Evolutionary conservation across 768 basidiomycete species (phyloP), one percentile per base, ranked within the genome.

Genomic region (Clavulina sp.): DNA sequence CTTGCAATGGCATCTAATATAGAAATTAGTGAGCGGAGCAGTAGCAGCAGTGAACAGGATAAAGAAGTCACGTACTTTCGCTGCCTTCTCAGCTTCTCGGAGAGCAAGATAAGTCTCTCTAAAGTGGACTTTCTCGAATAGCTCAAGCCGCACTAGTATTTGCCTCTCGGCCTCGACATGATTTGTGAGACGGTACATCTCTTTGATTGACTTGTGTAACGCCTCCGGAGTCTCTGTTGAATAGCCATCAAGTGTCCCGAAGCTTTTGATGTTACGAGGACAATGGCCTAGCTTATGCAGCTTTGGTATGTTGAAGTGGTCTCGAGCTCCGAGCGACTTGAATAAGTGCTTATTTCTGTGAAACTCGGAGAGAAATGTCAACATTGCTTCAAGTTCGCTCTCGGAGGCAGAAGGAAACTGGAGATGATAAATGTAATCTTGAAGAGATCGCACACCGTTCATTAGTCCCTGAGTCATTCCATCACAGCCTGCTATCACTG

Each of bases 121-220:
- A 19, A 38, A 38, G 34, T 38, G 34, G 34, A 38, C 34, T 38
- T 19, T 9, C 19, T 38, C 34, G 34, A 9, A 9, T 9, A 38
- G 9, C 9, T 38, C 34, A 38, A 46, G 43, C 9, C 9, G 9
- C 13, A 13, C 9, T 16, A 46, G 13, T 13, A 46, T 26, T 46
- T 46, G 43, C 26, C 9, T 13, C 1, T 9, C 24, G 26, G 9
- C 13, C 13, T 46, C 43, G 9, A 9, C 13, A 13, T 1, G 13
- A 24, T 46, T 46, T 13, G 43, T 13, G 13, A 60, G 54, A 52
- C 57, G 19, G 19, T 59, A 69, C 3, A 64, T 66, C 41, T 4
- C 64, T 66, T 49, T 59, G 59, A 9, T 66, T 41, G 61, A 64
- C 56, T 72, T 72, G 50, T 73, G 73, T 0, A 73, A 61, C 0